Conservation (phyloP, 2,329 filamentous ascomycete species). For the Aspergillus neoniger region DNA sequence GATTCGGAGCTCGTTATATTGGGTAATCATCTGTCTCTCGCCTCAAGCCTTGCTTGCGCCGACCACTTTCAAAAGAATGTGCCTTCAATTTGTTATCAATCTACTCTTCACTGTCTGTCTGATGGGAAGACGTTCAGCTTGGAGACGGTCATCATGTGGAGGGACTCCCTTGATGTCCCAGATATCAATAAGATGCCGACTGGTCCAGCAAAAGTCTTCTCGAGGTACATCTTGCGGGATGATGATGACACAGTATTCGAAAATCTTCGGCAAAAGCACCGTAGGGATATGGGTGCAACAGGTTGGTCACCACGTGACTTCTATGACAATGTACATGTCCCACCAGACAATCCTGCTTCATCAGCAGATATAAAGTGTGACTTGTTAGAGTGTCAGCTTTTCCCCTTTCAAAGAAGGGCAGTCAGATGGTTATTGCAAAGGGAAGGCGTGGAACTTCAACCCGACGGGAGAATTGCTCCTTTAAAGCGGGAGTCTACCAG, state of each 20-base stretch:
- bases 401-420: conserved; percentile 52
- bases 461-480: conserved; percentile 33
- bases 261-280: background rate
- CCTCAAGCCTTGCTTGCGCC: conserved; percentile 23
- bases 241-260: conserved; percentile 8
- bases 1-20: conserved; percentile 22
- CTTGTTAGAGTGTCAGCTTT: conserved; percentile 42
- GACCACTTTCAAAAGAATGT: conserved; percentile 28
- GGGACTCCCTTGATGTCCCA: conserved; percentile 33
- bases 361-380: conserved; percentile 40
- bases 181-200: conserved; percentile 22
- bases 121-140: conserved; percentile 29
- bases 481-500: conserved; percentile 9
- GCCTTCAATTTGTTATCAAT: conserved; percentile 36
- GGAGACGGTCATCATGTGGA: conserved; percentile 39
- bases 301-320: conserved; percentile 46
- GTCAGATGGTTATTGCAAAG: conserved; percentile 50
- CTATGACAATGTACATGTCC: conserved; percentile 52
- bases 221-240: conserved; percentile 32
- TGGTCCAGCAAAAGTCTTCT: conserved; percentile 27
- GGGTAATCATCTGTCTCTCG: conserved; percentile 27
- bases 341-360: conserved; percentile 33
- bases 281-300: background rate
- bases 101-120: conserved; percentile 24
- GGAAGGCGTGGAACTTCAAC: conserved; percentile 42